A percentile compares a stretch with the other conserved stretches of the same genome.
These are phyloP conservation scores for Eimeria tenella DNA, from an alignment of 169 alveolate species.

Conservation along the genomic window DNA sequence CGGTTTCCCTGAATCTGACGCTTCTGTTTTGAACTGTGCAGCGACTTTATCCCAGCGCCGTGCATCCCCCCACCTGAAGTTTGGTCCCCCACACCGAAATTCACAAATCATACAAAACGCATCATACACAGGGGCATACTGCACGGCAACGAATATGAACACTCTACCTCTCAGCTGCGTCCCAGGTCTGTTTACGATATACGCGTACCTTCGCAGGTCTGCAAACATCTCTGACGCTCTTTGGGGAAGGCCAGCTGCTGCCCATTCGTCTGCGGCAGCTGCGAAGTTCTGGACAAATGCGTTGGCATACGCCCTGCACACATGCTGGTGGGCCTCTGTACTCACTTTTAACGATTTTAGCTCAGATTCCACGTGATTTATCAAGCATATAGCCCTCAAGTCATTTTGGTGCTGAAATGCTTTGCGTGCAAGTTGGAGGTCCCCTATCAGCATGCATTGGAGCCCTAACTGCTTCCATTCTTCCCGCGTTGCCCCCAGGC, in stretches of 20 bases:
- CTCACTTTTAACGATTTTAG: not conserved
- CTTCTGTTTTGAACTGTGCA: not conserved
- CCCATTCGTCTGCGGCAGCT: slow-evolving; percentile 85
- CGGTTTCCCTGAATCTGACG: not conserved
- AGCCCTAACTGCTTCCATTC: slow-evolving; percentile 94
- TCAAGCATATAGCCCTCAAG: slow-evolving; percentile 59
- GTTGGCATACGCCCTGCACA: slow-evolving; percentile 67
- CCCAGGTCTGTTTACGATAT: slow-evolving; percentile 52
- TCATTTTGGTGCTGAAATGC: slow-evolving; percentile 80
- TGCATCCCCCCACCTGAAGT: slow-evolving; percentile 79
- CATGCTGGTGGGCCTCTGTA: not conserved
- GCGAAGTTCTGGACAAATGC: slow-evolving; percentile 74
- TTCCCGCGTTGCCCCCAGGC: slow-evolving; percentile 93
- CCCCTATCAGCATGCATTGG: slow-evolving; percentile 87
- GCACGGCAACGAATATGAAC: not conserved
- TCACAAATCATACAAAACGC: not conserved
- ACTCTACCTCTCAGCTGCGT: not conserved
- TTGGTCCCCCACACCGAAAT: not conserved
- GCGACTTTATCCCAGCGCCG: slow-evolving; percentile 52
- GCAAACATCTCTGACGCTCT: slow-evolving; percentile 84
- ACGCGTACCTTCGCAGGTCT: slow-evolving; percentile 83
- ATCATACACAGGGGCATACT: not conserved
- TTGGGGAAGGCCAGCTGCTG: slow-evolving; percentile 78
- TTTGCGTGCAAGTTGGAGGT: slow-evolving; percentile 90
- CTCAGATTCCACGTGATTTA: slow-evolving; percentile 34